Evolutionary conservation across 768 basidiomycete genomes (phyloP).

Genomic region (Chalciporus pseudorubinellus): DNA sequence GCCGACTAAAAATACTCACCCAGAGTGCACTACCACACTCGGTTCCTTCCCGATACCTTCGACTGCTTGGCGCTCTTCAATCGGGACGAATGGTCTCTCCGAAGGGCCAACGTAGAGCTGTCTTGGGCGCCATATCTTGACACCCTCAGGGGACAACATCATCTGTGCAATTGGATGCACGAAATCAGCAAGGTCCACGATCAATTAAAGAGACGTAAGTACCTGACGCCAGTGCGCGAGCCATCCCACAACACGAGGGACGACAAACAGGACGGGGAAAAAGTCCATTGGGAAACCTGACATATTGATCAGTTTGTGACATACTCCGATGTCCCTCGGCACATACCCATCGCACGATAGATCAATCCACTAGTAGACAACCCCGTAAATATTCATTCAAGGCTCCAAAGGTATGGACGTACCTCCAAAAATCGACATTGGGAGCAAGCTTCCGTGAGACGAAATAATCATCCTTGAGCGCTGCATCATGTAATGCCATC

Average conservation of each 20-base stretch:
- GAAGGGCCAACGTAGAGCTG: conserved; percentile 80
- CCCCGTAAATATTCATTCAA: neutral
- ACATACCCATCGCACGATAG: conserved; percentile 86
- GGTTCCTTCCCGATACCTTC: conserved; percentile 59
- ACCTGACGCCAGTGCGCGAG: conserved; percentile 90
- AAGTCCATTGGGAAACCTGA: conserved; percentile 90
- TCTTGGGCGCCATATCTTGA: conserved; percentile 91
- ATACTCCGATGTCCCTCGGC: neutral
- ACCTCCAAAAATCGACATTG: conserved; percentile 88
- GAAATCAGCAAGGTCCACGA: conserved; percentile 3
- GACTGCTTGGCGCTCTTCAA: conserved; percentile 55
- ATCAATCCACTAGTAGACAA: conserved; percentile 58
- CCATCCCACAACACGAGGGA: conserved; percentile 92
- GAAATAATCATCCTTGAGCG: conserved; percentile 91
- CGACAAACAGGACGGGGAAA: conserved; percentile 91
- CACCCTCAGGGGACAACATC: conserved; percentile 87
- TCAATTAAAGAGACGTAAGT: conserved; percentile 7
- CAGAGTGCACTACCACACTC: conserved; percentile 65
- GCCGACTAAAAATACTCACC: conserved; percentile 46
- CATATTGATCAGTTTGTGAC: conserved; percentile 1
- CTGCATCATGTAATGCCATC: conserved; percentile 83
- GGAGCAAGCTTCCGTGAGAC: conserved; percentile 77
- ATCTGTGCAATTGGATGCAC: conserved; percentile 47
- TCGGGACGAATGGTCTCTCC: conserved; percentile 71
- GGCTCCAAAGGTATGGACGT: neutral